Base-by-base conservation (phyloP, 768 basidiomycete genomes). In the Psilocybe cyanescens region DNA sequence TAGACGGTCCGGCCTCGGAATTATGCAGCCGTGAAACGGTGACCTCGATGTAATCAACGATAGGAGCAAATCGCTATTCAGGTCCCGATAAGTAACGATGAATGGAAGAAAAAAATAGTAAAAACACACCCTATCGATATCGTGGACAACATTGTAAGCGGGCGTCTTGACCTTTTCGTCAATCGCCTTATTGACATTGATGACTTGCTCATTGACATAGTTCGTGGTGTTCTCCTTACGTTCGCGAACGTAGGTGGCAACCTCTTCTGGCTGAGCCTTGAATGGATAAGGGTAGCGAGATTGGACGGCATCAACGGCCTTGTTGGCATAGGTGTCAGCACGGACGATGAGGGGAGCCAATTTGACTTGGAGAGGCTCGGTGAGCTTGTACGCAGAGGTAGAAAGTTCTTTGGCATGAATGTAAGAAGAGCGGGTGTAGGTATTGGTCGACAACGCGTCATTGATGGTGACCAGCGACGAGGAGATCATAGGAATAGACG, bases 261-360 rank as follows among this genome's bases (percentile, higher is more conserved):
- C 83, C 2, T 93, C 91, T 67, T 89, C 89, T 3, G 91, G 88
- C 68, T 86, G 85, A 16, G 84, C 84, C 61, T 85, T 79, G 82
- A 93, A 94, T 4, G 91, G 85, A 70, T 87, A 89, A 11, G 92
- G 92, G 71, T 87, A 92, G 55, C 84, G 84, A 57, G 82, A 79
- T 78, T 92, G 81, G 57, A 93, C 89, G 17, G 73, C 86, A 70
- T 94, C 91, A 41, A 92, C 81, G 30, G 86, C 89, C 78, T 84
- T 87, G 81, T 91, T 90, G 30, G 89, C 92, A 55, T 76, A 76
- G n/a, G 75, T 83, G 65, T 94, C 86, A 2, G 83, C 89, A 50
- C 83, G 79, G 57, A 79, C 75, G 66, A 92, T 83, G 35, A 91
- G 69, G 7, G 92, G 90, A 0, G 86, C 87, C 19, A 94, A 75